Evolutionary conservation across 306 rosid genomes (phyloP), one percentile per base, ranked within the genome.

Genomic region (Bauhinia variegata): DNA sequence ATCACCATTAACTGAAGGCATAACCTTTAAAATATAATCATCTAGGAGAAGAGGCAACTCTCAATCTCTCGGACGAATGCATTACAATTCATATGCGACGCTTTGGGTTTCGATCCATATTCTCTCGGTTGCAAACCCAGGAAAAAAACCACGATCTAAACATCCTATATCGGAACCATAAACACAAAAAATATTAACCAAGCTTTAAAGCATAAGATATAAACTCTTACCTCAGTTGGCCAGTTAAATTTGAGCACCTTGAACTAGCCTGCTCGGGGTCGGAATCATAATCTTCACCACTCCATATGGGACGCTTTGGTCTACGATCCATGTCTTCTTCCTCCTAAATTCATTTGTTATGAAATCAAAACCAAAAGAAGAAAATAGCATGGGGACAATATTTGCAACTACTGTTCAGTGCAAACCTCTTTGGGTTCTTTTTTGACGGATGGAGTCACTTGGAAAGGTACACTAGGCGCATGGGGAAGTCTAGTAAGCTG

Each of bases 401-500:
- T 50, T 44, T 14, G 70, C 62, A 70, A 70, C 6, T 15, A 28
- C 36, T 47, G 52, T 63, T 17, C 3, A 55, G 30, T 69, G 31
- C 70, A 0, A 11, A 91, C 97, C 95, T 88, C 95, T 63, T 88
- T 95, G 54, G 96, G 97, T 70, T 65, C 84, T 76, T 83, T 61
- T 8, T 75, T 39, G 17, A 78, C 73, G 41, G 89, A 55, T 43
- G 91, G 96, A 56, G 88, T 81, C 49, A 74, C 81, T 65, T 91
- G 95, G 70, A 91, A 91, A 69, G 96, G 91, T 11, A 59, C 91
- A 74, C 97, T 82, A 32, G 97, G 97, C 33, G 89, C 83, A 85
- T 86, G 87, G 23, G 95, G 89, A 56, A 91, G 70, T 55, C 81
- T 74, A 59, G 97, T 75, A 74, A 91, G 84, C 65, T 91, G 97